Percentiles rank a stretch among this genome's conserved stretches.
Conservation (phyloP, 1,284 basidiomycete species). For the Moesziomyces globuligerus region DNA sequence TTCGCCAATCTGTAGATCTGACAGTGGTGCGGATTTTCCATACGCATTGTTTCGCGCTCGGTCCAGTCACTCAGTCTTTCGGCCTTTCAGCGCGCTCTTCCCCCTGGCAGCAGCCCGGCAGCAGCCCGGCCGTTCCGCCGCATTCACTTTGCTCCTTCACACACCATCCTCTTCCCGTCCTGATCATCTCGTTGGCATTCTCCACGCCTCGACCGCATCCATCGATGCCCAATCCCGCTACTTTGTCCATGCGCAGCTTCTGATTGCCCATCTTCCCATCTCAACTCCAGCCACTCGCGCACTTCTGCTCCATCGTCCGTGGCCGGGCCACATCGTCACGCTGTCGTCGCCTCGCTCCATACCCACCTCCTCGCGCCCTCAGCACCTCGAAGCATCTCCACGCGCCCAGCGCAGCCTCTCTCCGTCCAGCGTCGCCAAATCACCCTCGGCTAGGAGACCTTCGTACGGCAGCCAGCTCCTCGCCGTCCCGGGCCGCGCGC, state of each 20-base stretch:
- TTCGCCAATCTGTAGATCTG: too few species aligned
- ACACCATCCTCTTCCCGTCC: too few species aligned
- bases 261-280: too few species aligned
- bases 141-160: neutral
- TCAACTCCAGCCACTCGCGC: neutral
- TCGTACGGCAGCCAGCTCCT: conserved; percentile 23
- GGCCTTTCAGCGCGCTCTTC: too few species aligned
- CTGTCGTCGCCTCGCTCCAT: conserved; percentile 42
- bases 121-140: too few species aligned
- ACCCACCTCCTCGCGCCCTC: conserved; percentile 30
- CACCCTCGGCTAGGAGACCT: conserved; percentile 10
- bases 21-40: too few species aligned
- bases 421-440: conserved; percentile 12
- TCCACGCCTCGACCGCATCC: too few species aligned
- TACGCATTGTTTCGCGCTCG: too few species aligned
- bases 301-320: neutral
- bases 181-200: too few species aligned
- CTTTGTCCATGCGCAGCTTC: neutral
- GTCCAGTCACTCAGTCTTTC: neutral
- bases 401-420: conserved; percentile 32
- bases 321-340: conserved; percentile 11
- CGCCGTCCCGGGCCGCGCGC: conserved; percentile 21
- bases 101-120: too few species aligned
- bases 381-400: conserved; percentile 15
- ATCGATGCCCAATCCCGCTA: neutral